Evolutionary conservation across 805 yeast genomes (phyloP).

Genomic region (Schizosaccharomyces pombe): DNA sequence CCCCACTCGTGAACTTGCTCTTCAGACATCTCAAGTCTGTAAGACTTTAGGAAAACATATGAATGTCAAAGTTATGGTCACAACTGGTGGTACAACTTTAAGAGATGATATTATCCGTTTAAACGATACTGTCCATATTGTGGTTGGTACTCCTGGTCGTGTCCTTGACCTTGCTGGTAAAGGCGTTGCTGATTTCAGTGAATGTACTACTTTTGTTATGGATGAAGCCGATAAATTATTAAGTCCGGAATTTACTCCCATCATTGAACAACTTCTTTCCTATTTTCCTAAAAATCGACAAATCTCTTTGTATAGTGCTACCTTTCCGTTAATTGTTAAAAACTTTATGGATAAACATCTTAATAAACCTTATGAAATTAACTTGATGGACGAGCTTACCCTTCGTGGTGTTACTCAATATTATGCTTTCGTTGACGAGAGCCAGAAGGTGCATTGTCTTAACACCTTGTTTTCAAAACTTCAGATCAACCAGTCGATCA

Average conservation of each 20-base stretch:
- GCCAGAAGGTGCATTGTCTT: slow-evolving; percentile 83
- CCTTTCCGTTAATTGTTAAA: slow-evolving; percentile 87
- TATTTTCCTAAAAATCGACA: slow-evolving; percentile 66
- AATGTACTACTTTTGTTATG: slow-evolving; percentile 77
- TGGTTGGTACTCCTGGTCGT: slow-evolving; percentile 97
- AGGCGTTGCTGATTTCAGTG: slow-evolving; percentile 55
- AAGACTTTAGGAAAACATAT: slow-evolving; percentile 86
- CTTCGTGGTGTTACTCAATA: slow-evolving; percentile 89
- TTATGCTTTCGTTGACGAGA: slow-evolving; percentile 95
- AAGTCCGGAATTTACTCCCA: slow-evolving; percentile 65
- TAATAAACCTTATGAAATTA: slow-evolving; percentile 80
- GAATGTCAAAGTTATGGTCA: slow-evolving; percentile 70
- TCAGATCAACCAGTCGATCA: slow-evolving; percentile 88
- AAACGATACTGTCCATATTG: slow-evolving; percentile 74
- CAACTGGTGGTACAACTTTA: slow-evolving; percentile 91
- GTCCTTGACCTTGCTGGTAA: slow-evolving; percentile 82
- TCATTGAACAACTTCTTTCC: slow-evolving; percentile 63
- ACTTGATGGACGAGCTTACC: slow-evolving; percentile 92
- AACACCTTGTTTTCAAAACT: slow-evolving; percentile 84
- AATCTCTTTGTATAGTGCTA: slow-evolving; percentile 75
- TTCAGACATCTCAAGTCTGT: slow-evolving; percentile 93
- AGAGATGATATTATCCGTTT: slow-evolving; percentile 86
- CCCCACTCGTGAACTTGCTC: slow-evolving; percentile 92
- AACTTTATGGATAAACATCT: slow-evolving; percentile 71
- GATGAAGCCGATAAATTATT: slow-evolving; percentile 97